Conservation (phyloP, 345 rosid genomes). For the Citrus medica region DNA sequence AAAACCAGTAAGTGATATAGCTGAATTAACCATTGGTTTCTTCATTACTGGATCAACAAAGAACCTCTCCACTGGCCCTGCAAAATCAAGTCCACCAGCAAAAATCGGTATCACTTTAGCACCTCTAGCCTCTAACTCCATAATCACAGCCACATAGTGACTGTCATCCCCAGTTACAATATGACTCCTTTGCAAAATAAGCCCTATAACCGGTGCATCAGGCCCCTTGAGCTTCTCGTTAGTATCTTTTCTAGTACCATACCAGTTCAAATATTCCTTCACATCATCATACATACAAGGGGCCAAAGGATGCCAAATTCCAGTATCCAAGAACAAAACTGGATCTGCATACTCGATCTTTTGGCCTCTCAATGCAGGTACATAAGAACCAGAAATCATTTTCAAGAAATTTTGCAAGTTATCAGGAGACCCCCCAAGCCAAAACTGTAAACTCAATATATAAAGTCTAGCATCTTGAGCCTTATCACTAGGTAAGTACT, state of each 20-base stretch:
- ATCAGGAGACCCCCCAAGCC: constrained; percentile 98
- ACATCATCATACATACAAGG: constrained; percentile 94
- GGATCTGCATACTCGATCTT: constrained; percentile 85
- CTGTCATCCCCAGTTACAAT: constrained; percentile 97
- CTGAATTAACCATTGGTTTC: constrained; percentile 72
- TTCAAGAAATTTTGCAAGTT: constrained; percentile 91
- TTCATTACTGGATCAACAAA: constrained; percentile 65
- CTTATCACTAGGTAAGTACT: constrained; percentile 94
- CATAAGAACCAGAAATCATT: constrained; percentile 89
- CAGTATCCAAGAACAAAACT: constrained; percentile 82
- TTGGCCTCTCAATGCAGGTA: constrained; percentile 76
- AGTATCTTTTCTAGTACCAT: constrained; percentile 77
- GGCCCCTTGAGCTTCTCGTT: constrained; percentile 63
- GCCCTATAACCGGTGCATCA: constrained; percentile 72
- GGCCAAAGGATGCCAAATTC: constrained; percentile 98
- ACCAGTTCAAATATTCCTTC: constrained; percentile 95
- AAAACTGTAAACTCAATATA: constrained; percentile 93
- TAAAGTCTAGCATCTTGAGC: constrained; percentile 98
- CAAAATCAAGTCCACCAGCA: constrained; percentile 92
- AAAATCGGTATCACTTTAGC: constrained; percentile 94
- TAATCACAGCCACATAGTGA: constrained; percentile 95
- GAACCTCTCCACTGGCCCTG: constrained; percentile 85
- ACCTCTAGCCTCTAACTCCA: constrained; percentile 98
- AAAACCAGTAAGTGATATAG: constrained; percentile 81
- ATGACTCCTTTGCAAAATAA: constrained; percentile 94